These are phyloP conservation scores for Exobasidium rhododendri DNA, from an alignment of 1,284 basidiomycete species.

Conservation along the genomic window DNA sequence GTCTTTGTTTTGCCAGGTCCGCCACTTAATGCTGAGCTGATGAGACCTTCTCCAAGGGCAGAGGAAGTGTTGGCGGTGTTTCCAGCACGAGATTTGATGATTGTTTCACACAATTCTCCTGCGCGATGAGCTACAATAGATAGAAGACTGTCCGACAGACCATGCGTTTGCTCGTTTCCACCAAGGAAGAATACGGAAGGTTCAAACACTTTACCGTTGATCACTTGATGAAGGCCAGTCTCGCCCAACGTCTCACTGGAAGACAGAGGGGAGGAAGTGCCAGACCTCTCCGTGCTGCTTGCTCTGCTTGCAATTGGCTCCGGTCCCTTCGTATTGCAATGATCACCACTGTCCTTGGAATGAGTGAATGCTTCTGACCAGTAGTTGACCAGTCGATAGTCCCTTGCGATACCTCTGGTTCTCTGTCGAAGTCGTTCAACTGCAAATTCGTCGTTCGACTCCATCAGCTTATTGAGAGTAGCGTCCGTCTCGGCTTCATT, in stretches of 20 bases:
- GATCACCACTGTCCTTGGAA: background rate
- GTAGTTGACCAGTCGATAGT: conserved; percentile 44
- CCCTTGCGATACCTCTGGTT: conserved; percentile 48
- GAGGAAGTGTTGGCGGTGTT: background rate
- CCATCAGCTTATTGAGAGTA: background rate
- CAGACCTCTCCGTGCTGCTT: background rate
- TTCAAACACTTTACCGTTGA: conserved; percentile 13
- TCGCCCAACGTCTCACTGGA: conserved; percentile 19
- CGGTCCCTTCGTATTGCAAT: background rate
- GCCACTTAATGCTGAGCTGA: background rate
- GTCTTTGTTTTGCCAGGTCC: background rate
- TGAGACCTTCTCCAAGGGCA: background rate
- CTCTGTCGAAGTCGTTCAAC: conserved; percentile 28
- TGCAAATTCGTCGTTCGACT: conserved; percentile 30
- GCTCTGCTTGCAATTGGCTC: background rate
- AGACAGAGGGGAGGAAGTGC: background rate
- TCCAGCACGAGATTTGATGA: background rate
- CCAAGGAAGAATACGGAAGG: conserved; percentile 46
- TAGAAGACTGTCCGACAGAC: conserved; percentile 46
- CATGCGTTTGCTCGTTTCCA: conserved; percentile 52
- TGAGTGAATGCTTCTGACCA: conserved; percentile 15
- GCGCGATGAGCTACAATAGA: conserved; percentile 47
- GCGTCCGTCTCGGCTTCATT: conserved; percentile 27
- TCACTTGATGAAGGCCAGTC: background rate
- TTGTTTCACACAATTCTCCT: conserved; percentile 30